These are phyloP conservation scores for Lodderomyces orthopsilosis DNA, from an alignment of 1,139 yeast species.

Conservation along the genomic window DNA sequence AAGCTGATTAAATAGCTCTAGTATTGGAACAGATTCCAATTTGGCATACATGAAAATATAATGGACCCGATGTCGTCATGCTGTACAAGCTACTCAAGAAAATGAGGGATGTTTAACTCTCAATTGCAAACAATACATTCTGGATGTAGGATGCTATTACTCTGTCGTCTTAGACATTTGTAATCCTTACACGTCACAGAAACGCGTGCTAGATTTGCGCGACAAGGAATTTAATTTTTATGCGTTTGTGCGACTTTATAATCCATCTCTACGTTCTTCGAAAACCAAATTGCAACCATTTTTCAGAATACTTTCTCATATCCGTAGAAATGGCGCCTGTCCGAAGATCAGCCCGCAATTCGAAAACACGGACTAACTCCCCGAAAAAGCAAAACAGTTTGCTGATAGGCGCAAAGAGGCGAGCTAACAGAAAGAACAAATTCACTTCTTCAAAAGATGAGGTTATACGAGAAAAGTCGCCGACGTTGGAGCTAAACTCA, in stretches of 20 bases:
- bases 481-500: conserved; percentile 15
- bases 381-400: conserved; percentile 1
- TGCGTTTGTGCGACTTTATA: not conserved
- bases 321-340: conserved; percentile 1
- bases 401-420: not conserved
- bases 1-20: too few relatives aligned
- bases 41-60: too few relatives aligned
- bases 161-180: too few relatives aligned
- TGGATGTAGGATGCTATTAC: too few relatives aligned
- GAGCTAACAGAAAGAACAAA: not conserved
- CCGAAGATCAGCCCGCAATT: conserved; percentile 1
- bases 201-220: too few relatives aligned
- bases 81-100: too few relatives aligned
- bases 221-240: too few relatives aligned
- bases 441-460: not conserved
- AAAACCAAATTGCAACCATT: not conserved
- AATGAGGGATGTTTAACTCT: too few relatives aligned
- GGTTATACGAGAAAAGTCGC: not conserved
- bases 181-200: too few relatives aligned
- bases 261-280: not conserved
- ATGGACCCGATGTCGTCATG: too few relatives aligned
- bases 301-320: not conserved
- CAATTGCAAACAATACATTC: too few relatives aligned
- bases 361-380: not conserved
- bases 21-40: too few relatives aligned